A percentile compares a stretch with the other conserved stretches of the same genome.
These are phyloP conservation scores for Yueomyces sp. DNA, from an alignment of 805 yeast species.

Conservation along the genomic window DNA sequence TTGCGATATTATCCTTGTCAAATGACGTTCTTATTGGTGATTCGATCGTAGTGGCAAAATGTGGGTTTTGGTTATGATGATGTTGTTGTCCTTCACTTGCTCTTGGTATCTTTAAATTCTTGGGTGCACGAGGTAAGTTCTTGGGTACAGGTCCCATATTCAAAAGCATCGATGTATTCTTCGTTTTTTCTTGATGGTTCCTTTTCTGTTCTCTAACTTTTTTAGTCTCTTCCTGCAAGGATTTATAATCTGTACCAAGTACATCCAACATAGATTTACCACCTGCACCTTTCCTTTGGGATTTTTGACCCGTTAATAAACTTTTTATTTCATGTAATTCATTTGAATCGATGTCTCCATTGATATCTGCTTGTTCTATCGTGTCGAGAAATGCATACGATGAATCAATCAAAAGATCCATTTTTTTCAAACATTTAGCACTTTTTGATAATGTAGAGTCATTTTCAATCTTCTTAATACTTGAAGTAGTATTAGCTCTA, in stretches of 20 bases:
- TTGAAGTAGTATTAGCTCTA: slow-evolving; percentile 7
- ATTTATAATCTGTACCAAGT: slow-evolving; percentile 4
- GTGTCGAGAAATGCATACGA: slow-evolving; percentile 13
- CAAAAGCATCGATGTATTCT: not conserved
- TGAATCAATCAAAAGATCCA: slow-evolving; percentile 12
- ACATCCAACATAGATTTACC: slow-evolving; percentile 16
- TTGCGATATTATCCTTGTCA: not conserved
- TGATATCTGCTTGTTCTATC: slow-evolving; percentile 10
- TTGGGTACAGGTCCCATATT: not conserved
- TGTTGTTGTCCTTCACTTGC: slow-evolving; percentile 1
- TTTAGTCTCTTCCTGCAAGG: not conserved
- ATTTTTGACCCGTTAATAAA: slow-evolving; percentile 15
- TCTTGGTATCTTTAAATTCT: not conserved
- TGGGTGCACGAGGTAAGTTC: not conserved
- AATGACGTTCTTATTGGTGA: not conserved
- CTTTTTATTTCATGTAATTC: slow-evolving; percentile 13
- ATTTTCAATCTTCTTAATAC: slow-evolving; percentile 4
- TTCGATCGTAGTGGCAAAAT: not conserved
- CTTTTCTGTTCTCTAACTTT: not conserved
- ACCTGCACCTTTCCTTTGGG: slow-evolving; percentile 2
- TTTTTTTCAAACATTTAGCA: slow-evolving; percentile 3
- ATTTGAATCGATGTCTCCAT: slow-evolving; percentile 2
- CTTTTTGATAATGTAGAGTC: slow-evolving; percentile 1
- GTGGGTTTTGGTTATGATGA: slow-evolving; percentile 1
- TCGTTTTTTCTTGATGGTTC: not conserved